Conservation (phyloP, 257 asterid species). For the Handroanthus guayacan region DNA sequence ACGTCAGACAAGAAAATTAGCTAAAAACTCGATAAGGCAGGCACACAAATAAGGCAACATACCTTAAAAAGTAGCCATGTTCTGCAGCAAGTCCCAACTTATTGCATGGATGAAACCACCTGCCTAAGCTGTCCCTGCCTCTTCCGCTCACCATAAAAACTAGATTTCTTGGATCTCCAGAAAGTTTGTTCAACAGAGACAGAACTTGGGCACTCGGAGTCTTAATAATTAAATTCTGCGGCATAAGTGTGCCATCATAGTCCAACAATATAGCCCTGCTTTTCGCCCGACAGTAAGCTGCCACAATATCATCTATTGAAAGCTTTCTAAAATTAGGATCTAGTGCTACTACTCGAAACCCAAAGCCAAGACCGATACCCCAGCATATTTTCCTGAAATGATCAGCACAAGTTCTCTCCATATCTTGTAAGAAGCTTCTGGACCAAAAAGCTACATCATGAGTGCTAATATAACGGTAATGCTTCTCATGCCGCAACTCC, state of each 20-base stretch:
- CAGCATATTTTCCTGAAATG: conserved; percentile 90
- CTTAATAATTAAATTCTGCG: conserved; percentile 80
- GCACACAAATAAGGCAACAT: conserved; percentile 34
- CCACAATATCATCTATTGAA: conserved; percentile 69
- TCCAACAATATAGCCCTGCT: conserved; percentile 87
- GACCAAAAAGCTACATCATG: conserved; percentile 90
- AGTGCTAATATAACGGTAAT: conserved; percentile 80
- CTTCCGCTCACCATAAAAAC: conserved; percentile 94
- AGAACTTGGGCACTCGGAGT: conserved; percentile 74
- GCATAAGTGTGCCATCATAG: conserved; percentile 95
- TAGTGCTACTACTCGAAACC: conserved; percentile 86
- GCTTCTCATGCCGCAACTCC: conserved; percentile 87
- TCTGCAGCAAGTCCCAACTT: conserved; percentile 90
- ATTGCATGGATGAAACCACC: conserved; percentile 84
- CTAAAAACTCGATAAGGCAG: conserved; percentile 13
- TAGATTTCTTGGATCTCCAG: conserved; percentile 62
- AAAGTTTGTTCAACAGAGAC: conserved; percentile 75
- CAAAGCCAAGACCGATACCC: conserved; percentile 92
- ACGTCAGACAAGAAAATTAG: conserved; percentile 6
- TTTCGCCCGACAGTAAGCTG: conserved; percentile 68
- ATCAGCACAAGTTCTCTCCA: conserved; percentile 91
- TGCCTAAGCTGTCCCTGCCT: conserved; percentile 79
- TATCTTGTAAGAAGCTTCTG: conserved; percentile 87
- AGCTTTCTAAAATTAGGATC: conserved; percentile 93
- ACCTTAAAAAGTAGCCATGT: conserved; percentile 94